Percentiles rank a stretch among this genome's conserved stretches.
These are phyloP conservation scores for Effrenium voratum DNA, from an alignment of 73 alveolate genomes.

Conservation along the genomic window DNA sequence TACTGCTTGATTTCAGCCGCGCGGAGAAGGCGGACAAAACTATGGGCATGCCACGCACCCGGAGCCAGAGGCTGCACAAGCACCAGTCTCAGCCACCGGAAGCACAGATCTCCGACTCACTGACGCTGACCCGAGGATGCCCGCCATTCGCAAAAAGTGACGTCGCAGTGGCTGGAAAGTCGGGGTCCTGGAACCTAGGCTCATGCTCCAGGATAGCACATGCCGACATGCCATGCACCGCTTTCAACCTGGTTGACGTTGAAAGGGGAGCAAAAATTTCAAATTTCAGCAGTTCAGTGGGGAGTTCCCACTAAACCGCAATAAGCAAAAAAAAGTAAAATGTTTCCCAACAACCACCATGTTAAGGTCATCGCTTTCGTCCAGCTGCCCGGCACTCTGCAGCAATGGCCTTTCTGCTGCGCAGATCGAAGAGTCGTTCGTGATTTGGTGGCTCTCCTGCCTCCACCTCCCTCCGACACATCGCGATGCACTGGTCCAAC, in stretches of 20 bases:
- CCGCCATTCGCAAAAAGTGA: conserved; percentile 3
- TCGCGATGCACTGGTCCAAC: conserved; percentile 60
- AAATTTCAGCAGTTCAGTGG: no score
- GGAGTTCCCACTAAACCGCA: no score
- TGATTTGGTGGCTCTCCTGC: neutral
- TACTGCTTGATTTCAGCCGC: no score
- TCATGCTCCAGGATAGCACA: neutral
- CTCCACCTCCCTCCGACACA: conserved; percentile 71
- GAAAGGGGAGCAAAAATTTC: no score
- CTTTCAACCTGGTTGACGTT: no score
- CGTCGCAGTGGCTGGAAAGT: conserved; percentile 49
- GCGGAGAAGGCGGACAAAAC: no score
- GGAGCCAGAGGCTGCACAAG: no score
- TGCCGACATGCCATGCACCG: neutral
- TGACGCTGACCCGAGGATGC: no score
- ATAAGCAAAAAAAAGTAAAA: no score
- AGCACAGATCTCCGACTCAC: neutral
- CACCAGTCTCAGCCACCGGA: neutral
- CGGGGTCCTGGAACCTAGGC: conserved; percentile 63
- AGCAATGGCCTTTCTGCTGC: conserved; percentile 43
- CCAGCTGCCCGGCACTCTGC: conserved; percentile 57
- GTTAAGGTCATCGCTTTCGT: neutral
- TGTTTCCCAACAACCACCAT: neutral
- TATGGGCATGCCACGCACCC: no score
- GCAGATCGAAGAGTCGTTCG: no score